Percentiles rank a stretch among this genome's conserved stretches.
phyloP scores from a whole-genome alignment of 2,329 filamentous ascomycete genomes.

The Colletotrichum agaves region DNA sequence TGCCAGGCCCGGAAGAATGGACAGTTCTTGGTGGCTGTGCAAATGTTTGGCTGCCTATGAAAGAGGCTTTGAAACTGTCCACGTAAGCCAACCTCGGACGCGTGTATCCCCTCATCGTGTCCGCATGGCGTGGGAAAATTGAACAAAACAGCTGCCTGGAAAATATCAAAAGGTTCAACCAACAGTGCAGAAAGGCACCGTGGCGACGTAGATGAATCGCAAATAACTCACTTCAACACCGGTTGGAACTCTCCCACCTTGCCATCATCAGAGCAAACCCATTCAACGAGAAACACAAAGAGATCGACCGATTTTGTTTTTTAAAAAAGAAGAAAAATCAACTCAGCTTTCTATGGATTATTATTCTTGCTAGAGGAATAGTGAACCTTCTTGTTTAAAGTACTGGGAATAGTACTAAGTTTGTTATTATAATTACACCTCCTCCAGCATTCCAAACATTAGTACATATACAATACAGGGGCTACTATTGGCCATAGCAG shows the following conservation, averaged over 20 bases:
- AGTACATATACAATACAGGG: no score
- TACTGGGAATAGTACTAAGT: no score
- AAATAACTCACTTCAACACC: background rate
- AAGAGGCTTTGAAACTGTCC: constrained; percentile 10
- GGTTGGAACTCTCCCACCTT: background rate
- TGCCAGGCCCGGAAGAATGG: constrained; percentile 2
- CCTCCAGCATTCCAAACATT: no score
- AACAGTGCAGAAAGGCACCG: background rate
- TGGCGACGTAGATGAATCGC: constrained; percentile 14
- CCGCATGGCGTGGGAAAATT: background rate
- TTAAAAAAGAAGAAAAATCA: no score
- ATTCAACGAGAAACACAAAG: no score
- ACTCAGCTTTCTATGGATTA: no score
- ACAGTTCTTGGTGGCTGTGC: constrained; percentile 9
- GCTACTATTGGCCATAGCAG: no score
- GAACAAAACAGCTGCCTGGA: constrained; percentile 2
- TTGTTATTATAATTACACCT: no score
- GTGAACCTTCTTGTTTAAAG: no score
- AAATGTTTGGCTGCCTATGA: background rate
- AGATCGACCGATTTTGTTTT: constrained; percentile 29
- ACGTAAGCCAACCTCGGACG: constrained; percentile 8
- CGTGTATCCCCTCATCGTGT: constrained; percentile 5
- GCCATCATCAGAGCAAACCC: no score
- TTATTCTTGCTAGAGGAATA: no score
- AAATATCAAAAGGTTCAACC: background rate